Evolutionary conservation across 805 yeast genomes (phyloP).

Genomic region (Wickerhamiella cacticola): DNA sequence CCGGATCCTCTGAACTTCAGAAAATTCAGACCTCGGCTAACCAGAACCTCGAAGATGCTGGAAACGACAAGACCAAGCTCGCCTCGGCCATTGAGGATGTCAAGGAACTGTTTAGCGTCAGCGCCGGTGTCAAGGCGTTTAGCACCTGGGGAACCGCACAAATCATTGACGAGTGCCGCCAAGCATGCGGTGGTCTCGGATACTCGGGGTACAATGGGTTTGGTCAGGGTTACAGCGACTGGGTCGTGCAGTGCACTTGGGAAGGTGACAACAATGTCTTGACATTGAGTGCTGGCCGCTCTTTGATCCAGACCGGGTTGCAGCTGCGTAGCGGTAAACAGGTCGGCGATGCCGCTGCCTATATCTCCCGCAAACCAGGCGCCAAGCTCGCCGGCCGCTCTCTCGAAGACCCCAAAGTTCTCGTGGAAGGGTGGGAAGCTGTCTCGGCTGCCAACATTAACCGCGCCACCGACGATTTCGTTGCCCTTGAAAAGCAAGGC

Average conservation of each 20-base stretch:
- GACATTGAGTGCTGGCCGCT: slow-evolving; percentile 73
- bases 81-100: slow-evolving; percentile 41
- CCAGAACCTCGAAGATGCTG: slow-evolving; percentile 35
- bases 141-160: slow-evolving; percentile 76
- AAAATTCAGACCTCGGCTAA: slow-evolving; percentile 34
- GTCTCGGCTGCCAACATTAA: slow-evolving; percentile 28
- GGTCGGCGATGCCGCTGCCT: slow-evolving; percentile 34
- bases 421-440: slow-evolving; percentile 31
- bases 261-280: slow-evolving; percentile 91
- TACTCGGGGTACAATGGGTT: slow-evolving; percentile 87
- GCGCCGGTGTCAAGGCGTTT: slow-evolving; percentile 81
- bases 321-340: slow-evolving; percentile 33
- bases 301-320: slow-evolving; percentile 44
- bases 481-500: slow-evolving; percentile 22
- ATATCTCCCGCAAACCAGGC: slow-evolving; percentile 14
- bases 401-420: slow-evolving; percentile 23
- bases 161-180: slow-evolving; percentile 80
- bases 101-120: slow-evolving; percentile 68
- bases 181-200: slow-evolving; percentile 94
- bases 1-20: slow-evolving; percentile 54
- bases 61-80: slow-evolving; percentile 38
- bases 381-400: slow-evolving; percentile 20
- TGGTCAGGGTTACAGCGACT: slow-evolving; percentile 78
- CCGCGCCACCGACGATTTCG: slow-evolving; percentile 27
- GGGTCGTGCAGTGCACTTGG: slow-evolving; percentile 99